A percentile compares a stretch with the other conserved stretches of the same genome.
Evolutionary conservation across 441 rosid genomes (phyloP).

Genomic region (Euphorbia schlechtendalii): DNA sequence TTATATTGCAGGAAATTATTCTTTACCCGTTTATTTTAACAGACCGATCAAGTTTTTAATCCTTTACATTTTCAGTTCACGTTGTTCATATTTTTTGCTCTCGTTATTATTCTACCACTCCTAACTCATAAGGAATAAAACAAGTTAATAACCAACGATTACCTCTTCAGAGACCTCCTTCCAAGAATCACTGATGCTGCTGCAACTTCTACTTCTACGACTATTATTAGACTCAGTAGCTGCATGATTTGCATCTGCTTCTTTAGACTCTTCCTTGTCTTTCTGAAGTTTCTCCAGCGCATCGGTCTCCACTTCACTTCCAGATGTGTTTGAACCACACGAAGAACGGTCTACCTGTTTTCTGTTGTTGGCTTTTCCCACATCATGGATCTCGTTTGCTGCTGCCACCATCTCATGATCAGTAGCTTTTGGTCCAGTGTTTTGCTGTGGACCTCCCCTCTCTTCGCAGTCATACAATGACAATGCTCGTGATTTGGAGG

Average conservation of each 20-base stretch:
- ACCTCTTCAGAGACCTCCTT: slow-evolving; percentile 93
- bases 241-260: slow-evolving; percentile 41
- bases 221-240: slow-evolving; percentile 34
- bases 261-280: slow-evolving; percentile 46
- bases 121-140: neutral
- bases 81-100: neutral
- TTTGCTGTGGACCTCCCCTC: slow-evolving; percentile 42
- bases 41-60: neutral
- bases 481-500: slow-evolving; percentile 41
- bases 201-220: slow-evolving; percentile 54
- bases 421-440: slow-evolving; percentile 27
- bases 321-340: slow-evolving; percentile 85
- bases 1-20: neutral
- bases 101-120: neutral
- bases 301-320: slow-evolving; percentile 81
- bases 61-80: neutral
- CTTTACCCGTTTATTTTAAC: neutral
- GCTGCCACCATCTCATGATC: slow-evolving; percentile 34
- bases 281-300: slow-evolving; percentile 55
- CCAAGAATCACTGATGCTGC: slow-evolving; percentile 60
- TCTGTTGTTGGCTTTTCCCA: slow-evolving; percentile 43
- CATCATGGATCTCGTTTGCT: slow-evolving; percentile 41
- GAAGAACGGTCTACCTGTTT: slow-evolving; percentile 82
- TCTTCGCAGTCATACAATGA: slow-evolving; percentile 51
- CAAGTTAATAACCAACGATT: neutral